A percentile compares a stretch with the other conserved stretches of the same genome.
Conservation (phyloP, 1,284 basidiomycete species). For the Leccinum fuscescens region DNA sequence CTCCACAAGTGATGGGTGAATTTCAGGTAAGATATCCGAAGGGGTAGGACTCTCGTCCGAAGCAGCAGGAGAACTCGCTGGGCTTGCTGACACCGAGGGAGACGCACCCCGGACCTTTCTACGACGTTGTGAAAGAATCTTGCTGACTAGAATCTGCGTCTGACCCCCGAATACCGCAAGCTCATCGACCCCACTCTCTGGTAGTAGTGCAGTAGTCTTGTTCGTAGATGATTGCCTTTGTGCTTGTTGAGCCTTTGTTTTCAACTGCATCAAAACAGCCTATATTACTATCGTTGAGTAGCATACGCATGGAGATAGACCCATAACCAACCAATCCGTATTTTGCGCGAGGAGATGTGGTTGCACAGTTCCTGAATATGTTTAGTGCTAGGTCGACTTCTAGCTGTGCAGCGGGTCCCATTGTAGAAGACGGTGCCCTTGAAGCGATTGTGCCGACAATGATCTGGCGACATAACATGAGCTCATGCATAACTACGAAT, state of each 20-base stretch:
- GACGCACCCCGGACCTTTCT: conserved; percentile 19
- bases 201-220: conserved; percentile 32
- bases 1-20: conserved; percentile 57
- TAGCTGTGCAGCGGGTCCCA: conserved; percentile 56
- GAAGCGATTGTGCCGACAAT: conserved; percentile 58
- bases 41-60: conserved; percentile 29
- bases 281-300: conserved; percentile 20
- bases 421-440: conserved; percentile 54
- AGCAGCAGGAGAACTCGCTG: conserved; percentile 27
- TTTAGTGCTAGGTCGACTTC: conserved; percentile 56
- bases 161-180: conserved; percentile 67
- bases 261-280: conserved; percentile 48
- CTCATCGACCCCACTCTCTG: conserved; percentile 56
- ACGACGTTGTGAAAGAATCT: conserved; percentile 40
- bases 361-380: conserved; percentile 50
- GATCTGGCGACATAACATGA: conserved; percentile 38
- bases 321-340: conserved; percentile 45
- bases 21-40: conserved; percentile 41
- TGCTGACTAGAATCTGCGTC: conserved; percentile 55
- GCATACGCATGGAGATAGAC: neutral
- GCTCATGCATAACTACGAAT: neutral
- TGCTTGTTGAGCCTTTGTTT: conserved; percentile 49
- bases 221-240: conserved; percentile 39
- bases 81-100: conserved; percentile 18
- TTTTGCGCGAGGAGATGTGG: conserved; percentile 47